phyloP scores from a whole-genome alignment of 441 rosid species.

The Erodium texanum region DNA sequence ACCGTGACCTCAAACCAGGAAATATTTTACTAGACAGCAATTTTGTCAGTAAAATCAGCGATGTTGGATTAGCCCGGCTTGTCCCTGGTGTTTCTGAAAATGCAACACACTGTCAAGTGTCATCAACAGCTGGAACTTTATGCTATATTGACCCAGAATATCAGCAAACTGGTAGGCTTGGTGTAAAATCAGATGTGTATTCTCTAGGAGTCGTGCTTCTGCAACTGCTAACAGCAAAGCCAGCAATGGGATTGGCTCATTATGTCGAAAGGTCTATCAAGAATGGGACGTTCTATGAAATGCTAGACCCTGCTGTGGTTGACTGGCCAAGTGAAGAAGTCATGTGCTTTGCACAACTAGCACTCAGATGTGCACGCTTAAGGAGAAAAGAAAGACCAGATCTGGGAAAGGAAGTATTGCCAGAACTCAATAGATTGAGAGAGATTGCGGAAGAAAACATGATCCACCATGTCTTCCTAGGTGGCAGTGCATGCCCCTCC shows the following conservation, averaged over 20 bases:
- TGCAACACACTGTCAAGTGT: slow-evolving; percentile 38
- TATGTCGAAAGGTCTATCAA: slow-evolving; percentile 32
- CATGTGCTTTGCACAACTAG: slow-evolving; percentile 38
- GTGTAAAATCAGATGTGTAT: slow-evolving; percentile 64
- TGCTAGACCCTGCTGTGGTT: slow-evolving; percentile 44
- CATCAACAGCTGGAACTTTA: slow-evolving; percentile 60
- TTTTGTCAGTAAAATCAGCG: slow-evolving; percentile 61
- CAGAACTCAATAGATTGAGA: slow-evolving; percentile 41
- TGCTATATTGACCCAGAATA: slow-evolving; percentile 72
- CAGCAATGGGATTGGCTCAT: slow-evolving; percentile 45
- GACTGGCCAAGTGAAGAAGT: slow-evolving; percentile 62
- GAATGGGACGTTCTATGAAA: slow-evolving; percentile 32
- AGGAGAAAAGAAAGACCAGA: slow-evolving; percentile 64
- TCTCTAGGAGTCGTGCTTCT: slow-evolving; percentile 60
- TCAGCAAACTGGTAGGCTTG: slow-evolving; percentile 66
- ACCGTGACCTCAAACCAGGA: slow-evolving; percentile 65
- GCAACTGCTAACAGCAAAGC: slow-evolving; percentile 47
- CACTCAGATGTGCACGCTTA: slow-evolving; percentile 44
- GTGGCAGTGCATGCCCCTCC: slow-evolving; percentile 22
- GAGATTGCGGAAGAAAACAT: slow-evolving; percentile 38
- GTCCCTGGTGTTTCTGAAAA: slow-evolving; percentile 54
- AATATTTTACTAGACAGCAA: slow-evolving; percentile 55
- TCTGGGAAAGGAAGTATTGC: slow-evolving; percentile 47
- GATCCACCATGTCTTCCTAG: slow-evolving; percentile 24
- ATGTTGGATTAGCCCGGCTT: slow-evolving; percentile 58